phyloP scores from a whole-genome alignment of 2,329 filamentous ascomycete species.

The Scedosporium aurantiacum region DNA sequence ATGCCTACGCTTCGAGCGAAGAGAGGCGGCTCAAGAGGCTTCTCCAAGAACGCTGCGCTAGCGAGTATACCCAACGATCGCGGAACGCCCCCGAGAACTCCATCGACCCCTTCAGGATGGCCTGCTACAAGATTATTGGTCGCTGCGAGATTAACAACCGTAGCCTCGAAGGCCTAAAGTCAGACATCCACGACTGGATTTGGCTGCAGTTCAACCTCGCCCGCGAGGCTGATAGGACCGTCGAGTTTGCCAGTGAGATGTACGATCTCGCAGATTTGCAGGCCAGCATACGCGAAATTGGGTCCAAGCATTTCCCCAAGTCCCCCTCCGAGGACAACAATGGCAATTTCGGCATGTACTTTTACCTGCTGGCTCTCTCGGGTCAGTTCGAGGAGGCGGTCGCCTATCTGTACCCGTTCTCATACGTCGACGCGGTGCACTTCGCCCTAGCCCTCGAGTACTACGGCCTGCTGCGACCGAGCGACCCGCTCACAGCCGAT shows the following conservation, averaged over 20 bases:
- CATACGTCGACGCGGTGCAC: slow-evolving; percentile 88
- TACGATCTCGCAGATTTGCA: slow-evolving; percentile 61
- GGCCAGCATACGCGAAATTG: slow-evolving; percentile 75
- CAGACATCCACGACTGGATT: slow-evolving; percentile 58
- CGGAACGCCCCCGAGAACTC: slow-evolving; percentile 78
- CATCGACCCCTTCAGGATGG: slow-evolving; percentile 89
- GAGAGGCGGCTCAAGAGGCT: slow-evolving; percentile 70
- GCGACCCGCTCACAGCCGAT: slow-evolving; percentile 64
- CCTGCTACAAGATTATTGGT: slow-evolving; percentile 95
- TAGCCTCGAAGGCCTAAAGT: slow-evolving; percentile 50
- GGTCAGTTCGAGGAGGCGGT: slow-evolving; percentile 93
- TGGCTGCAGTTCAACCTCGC: slow-evolving; percentile 64
- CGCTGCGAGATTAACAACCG: slow-evolving; percentile 58
- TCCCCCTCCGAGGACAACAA: slow-evolving; percentile 56
- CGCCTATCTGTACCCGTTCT: slow-evolving; percentile 81
- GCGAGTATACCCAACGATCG: slow-evolving; percentile 76
- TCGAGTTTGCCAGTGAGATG: slow-evolving; percentile 55
- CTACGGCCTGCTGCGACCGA: slow-evolving; percentile 80
- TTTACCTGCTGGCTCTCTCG: slow-evolving; percentile 80
- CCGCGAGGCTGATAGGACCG: slow-evolving; percentile 50
- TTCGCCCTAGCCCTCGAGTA: slow-evolving; percentile 83
- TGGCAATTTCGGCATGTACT: slow-evolving; percentile 74
- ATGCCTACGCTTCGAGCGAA: slow-evolving; percentile 65
- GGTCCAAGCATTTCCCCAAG: slow-evolving; percentile 81
- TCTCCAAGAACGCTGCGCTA: slow-evolving; percentile 76